Percentiles rank a stretch among this genome's conserved stretches.
phyloP scores from a whole-genome alignment of 2,329 filamentous ascomycete species.

The Coniochaeta hoffmannii region DNA sequence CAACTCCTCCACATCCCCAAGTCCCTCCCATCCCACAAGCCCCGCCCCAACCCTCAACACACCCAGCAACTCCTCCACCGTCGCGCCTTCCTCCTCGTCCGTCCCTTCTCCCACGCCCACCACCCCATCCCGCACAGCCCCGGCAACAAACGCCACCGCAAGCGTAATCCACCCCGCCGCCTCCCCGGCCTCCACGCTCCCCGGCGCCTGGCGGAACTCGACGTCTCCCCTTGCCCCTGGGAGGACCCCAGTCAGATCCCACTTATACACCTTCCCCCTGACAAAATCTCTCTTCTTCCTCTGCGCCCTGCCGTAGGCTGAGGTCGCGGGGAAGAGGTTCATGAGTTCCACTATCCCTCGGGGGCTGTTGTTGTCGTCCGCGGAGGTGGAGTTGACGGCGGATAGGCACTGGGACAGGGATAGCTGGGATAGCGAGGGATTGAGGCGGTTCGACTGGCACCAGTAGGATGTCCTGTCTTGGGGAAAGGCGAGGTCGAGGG shows the following conservation, averaged over 20 bases:
- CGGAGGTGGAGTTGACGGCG: slow-evolving; percentile 14
- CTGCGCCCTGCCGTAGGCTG: slow-evolving; percentile 21
- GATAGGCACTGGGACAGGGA: slow-evolving; percentile 16
- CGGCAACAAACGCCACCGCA: slow-evolving; percentile 24
- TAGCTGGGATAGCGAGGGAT: slow-evolving; percentile 12
- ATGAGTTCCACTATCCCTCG: slow-evolving; percentile 23
- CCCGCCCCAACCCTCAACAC: slow-evolving; percentile 15
- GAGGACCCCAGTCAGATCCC: slow-evolving; percentile 26
- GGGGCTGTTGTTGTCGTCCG: not conserved
- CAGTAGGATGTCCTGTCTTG: slow-evolving; percentile 20
- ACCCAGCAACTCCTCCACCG: slow-evolving; percentile 17
- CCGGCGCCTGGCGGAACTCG: slow-evolving; percentile 29
- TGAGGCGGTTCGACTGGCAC: slow-evolving; percentile 26
- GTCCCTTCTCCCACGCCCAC: not conserved
- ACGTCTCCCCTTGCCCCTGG: slow-evolving; percentile 20
- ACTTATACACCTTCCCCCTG: slow-evolving; percentile 31
- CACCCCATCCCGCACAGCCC: slow-evolving; percentile 13
- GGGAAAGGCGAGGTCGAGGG: slow-evolving; percentile 24
- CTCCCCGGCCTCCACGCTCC: slow-evolving; percentile 21
- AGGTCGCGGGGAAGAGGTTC: slow-evolving; percentile 23
- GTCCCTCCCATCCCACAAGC: slow-evolving; percentile 17
- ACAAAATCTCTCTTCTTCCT: slow-evolving; percentile 25
- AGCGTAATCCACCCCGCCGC: slow-evolving; percentile 24
- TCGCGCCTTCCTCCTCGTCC: slow-evolving; percentile 8
- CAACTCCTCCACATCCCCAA: slow-evolving; percentile 19